These are phyloP conservation scores for Vigna reflexopilosa DNA, from an alignment of 306 rosid species.

Conservation along the genomic window DNA sequence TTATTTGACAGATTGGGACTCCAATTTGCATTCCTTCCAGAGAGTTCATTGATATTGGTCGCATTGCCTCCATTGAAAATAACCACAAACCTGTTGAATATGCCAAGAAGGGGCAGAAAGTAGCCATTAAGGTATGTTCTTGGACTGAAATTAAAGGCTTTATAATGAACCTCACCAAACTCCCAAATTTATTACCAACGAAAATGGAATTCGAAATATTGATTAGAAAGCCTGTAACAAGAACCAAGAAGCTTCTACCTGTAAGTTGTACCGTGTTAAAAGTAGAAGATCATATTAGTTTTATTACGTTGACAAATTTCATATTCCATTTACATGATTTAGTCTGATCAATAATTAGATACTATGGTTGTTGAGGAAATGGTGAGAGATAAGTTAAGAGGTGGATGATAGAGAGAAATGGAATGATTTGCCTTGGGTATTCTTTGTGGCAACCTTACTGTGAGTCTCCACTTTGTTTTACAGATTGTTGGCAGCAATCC, in stretches of 20 bases:
- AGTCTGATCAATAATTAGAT: neutral
- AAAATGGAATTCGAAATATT: slow-evolving; percentile 31
- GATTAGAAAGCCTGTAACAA: slow-evolving; percentile 1
- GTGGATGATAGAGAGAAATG: neutral
- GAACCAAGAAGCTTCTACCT: slow-evolving; percentile 1
- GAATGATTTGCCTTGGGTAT: neutral
- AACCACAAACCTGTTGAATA: slow-evolving; percentile 89
- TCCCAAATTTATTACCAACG: neutral
- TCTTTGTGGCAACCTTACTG: slow-evolving; percentile 17
- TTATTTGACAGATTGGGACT: slow-evolving; percentile 79
- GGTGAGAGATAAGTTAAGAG: slow-evolving; percentile 21
- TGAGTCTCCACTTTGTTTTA: slow-evolving; percentile 41
- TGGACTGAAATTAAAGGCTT: slow-evolving; percentile 27
- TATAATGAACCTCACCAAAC: neutral
- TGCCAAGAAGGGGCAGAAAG: slow-evolving; percentile 89
- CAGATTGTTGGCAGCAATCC: slow-evolving; percentile 80
- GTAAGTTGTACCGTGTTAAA: neutral
- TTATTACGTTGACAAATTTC: neutral
- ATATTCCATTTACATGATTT: slow-evolving; percentile 12
- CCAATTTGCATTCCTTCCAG: slow-evolving; percentile 90
- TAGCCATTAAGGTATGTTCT: slow-evolving; percentile 84
- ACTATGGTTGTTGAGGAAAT: slow-evolving; percentile 16
- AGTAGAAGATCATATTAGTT: neutral
- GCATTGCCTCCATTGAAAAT: slow-evolving; percentile 85
- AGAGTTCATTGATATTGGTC: slow-evolving; percentile 88